Base-by-base conservation (phyloP, 371 early-diverging fungal genomes). In the Blakeslea trispora region DNA sequence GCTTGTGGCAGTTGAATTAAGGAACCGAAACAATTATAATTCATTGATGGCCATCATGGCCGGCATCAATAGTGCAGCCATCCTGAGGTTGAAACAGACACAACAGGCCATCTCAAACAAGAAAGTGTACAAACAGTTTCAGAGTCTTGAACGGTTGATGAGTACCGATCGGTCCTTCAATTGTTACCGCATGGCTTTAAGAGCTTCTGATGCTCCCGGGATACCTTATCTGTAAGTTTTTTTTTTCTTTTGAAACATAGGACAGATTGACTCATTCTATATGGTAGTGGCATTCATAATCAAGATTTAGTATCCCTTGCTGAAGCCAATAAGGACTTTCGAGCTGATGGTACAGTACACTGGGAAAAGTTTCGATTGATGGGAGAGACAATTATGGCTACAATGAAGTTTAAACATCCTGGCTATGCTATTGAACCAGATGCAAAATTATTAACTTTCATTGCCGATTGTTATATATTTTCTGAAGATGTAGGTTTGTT, bases 1-100 rank as follows among this genome's bases (percentile, higher is more conserved):
- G 68, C 76, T 75, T 1, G 70, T 88, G 40, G 87, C 90, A 22
- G 75, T 79, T 14, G 82, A 87, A 31, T 63, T 79, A 4, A 68
- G 88, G 21, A 59, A 87, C 18, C 68, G 72, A 31, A 82, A 84
- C 51, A 90, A 90, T 59, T 90, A 79, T 53, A 89, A 86, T 48
- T 80, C 88, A 1, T 50, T 82, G 18, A 89, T 88, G 88, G 88
- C 90, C 8, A 68, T 90, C 31, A 62, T 90, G 47, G 87, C 88
- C 2, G 90, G 89, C 5, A 72, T 90, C 55, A 89, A 87, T 55
- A 84, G 78, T 45, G 86, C 88, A 0, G 65, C 87, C 5, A 80
- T 90, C 21, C 68, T 79, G 0, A 70, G 90, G 19, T 63, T 90
- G 22, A 79, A 74, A 43, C 82, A 83, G 21, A 86, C 90, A 11